These are phyloP conservation scores for Boletellus emodensis DNA, from an alignment of 768 basidiomycete species.

Conservation along the genomic window DNA sequence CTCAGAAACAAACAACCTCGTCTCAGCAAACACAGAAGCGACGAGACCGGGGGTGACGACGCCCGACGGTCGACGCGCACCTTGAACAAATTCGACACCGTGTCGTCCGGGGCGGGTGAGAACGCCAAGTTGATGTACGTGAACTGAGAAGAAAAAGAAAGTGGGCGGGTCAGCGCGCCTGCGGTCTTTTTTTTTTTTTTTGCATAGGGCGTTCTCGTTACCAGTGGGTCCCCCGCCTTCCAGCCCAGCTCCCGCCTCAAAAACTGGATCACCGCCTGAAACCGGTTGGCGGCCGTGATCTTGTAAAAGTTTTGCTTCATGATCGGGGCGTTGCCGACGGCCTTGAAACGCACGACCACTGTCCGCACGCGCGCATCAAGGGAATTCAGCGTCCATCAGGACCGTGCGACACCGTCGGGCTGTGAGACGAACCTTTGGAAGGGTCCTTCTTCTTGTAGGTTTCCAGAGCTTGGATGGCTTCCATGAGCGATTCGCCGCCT, in stretches of 20 bases:
- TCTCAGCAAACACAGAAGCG: not conserved
- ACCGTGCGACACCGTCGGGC: not conserved
- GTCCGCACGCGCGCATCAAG: not conserved
- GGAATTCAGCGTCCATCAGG: not conserved
- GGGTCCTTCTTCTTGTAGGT: conserved; percentile 84
- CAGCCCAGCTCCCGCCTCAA: conserved; percentile 84
- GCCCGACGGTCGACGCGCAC: conserved; percentile 32
- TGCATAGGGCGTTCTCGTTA: conserved; percentile 32
- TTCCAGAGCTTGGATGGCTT: conserved; percentile 71
- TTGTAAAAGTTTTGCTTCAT: conserved; percentile 99
- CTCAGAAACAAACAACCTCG: not conserved
- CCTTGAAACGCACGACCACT: conserved; percentile 98
- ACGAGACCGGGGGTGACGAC: not conserved
- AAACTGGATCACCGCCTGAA: conserved; percentile 94
- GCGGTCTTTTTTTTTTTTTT: too few relatives aligned
- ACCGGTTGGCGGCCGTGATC: conserved; percentile 90
- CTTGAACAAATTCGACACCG: conserved; percentile 67
- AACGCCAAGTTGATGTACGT: conserved; percentile 78
- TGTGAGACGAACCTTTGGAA: conserved; percentile 54
- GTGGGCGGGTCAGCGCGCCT: conserved; percentile 1
- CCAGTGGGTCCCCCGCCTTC: conserved; percentile 82
- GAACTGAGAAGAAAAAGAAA: conserved; percentile 43
- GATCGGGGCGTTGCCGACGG: conserved; percentile 95
- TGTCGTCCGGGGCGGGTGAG: conserved; percentile 73
- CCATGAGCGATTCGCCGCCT: conserved; percentile 31